Percentiles rank a stretch among this genome's conserved stretches.
phyloP scores from a whole-genome alignment of 176 grass and related monocot genomes.

The Raddia guianensis region DNA sequence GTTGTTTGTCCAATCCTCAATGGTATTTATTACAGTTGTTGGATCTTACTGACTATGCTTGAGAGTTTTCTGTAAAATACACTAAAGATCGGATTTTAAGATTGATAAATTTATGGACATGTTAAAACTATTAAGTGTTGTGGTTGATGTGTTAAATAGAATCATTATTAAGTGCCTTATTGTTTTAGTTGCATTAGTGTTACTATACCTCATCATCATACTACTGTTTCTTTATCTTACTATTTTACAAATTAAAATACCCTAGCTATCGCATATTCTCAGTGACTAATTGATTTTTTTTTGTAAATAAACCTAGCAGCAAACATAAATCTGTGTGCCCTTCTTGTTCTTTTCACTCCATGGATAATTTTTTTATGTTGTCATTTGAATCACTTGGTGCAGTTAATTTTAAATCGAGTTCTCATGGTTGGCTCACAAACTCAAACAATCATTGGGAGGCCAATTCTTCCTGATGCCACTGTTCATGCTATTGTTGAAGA shows the following conservation, averaged over 20 bases:
- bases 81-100: not conserved
- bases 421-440: conserved; percentile 88
- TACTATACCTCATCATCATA: not conserved
- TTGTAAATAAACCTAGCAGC: not conserved
- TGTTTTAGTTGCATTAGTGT: conserved; percentile 8
- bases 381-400: conserved; percentile 44
- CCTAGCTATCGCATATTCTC: not conserved
- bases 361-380: conserved; percentile 23
- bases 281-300: not conserved
- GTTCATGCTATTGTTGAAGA: conserved; percentile 97
- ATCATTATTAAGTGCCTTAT: not conserved
- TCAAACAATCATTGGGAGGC: conserved; percentile 90
- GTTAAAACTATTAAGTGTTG: not conserved
- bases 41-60: not conserved
- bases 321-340: not conserved
- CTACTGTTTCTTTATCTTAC: conserved; percentile 14
- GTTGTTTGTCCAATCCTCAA: not conserved
- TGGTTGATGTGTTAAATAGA: conserved; percentile 22
- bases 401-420: conserved; percentile 86
- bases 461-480: conserved; percentile 65
- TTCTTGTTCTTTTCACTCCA: conserved; percentile 22
- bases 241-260: conserved; percentile 3
- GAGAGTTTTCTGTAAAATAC: conserved; percentile 2
- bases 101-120: not conserved
- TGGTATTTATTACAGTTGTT: not conserved